A percentile compares a stretch with the other conserved stretches of the same genome.
Conservation (phyloP, 306 rosid genomes). For the Vachellia pachyceras region DNA sequence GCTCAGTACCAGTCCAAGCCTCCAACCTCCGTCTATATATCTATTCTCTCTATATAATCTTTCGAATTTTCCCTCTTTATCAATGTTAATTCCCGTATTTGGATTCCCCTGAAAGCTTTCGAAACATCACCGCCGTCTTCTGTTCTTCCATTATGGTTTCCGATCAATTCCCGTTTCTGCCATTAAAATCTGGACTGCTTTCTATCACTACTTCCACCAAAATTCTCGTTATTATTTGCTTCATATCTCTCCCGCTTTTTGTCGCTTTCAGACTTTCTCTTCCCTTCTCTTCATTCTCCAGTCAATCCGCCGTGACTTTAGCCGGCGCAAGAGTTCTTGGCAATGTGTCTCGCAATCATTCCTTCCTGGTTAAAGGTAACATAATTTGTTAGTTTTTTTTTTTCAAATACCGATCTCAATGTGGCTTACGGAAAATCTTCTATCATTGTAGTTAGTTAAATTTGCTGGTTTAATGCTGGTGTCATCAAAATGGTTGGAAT, state of each 20-base stretch:
- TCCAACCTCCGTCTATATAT: too few relatives aligned
- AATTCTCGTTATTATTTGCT: conserved; percentile 2
- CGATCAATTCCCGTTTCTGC: too few relatives aligned
- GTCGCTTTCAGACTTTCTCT: conserved; percentile 38
- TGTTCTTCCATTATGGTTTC: too few relatives aligned
- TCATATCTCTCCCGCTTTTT: conserved; percentile 46
- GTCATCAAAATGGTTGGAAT: background rate
- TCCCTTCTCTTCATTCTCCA: conserved; percentile 24
- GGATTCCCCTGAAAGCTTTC: too few relatives aligned
- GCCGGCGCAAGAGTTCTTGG: conserved; percentile 43
- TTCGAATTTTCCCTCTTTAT: background rate
- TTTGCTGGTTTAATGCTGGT: background rate
- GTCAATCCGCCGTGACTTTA: conserved; percentile 40
- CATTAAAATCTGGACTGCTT: too few relatives aligned
- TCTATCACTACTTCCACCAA: too few relatives aligned
- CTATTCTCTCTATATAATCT: background rate
- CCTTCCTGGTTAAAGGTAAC: conserved; percentile 35
- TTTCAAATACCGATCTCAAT: background rate
- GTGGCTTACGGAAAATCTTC: background rate
- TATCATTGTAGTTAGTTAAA: too few relatives aligned
- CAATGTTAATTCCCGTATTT: too few relatives aligned
- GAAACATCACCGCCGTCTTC: too few relatives aligned
- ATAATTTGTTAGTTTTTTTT: background rate
- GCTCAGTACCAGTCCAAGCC: too few relatives aligned
- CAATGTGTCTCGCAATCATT: conserved; percentile 1